phyloP scores from a whole-genome alignment of 306 rosid genomes.

The Leucaena leucocephala region DNA sequence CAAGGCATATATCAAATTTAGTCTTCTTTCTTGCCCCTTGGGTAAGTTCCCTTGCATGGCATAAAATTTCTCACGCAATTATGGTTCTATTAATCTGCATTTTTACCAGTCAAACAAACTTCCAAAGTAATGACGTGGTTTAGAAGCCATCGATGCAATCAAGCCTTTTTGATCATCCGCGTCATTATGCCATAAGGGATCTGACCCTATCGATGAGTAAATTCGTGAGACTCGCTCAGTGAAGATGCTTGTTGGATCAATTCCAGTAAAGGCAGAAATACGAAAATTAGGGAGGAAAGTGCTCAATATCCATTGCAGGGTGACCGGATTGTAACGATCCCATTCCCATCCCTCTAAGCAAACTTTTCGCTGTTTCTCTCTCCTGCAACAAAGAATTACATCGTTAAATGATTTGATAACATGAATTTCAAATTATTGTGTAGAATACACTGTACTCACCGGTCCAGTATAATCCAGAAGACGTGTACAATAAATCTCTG shows the following conservation, averaged over 20 bases:
- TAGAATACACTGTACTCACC: conserved; percentile 52
- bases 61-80: not conserved
- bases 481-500: conserved; percentile 93
- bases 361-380: conserved; percentile 87
- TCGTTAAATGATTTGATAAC: not conserved
- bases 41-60: not conserved
- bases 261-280: conserved; percentile 10
- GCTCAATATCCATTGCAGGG: conserved; percentile 84
- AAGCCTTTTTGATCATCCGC: not conserved
- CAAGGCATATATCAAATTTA: no score
- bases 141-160: not conserved
- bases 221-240: not conserved
- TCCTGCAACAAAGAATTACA: conserved; percentile 60
- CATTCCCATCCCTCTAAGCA: conserved; percentile 94
- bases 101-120: not conserved
- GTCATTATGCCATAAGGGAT: not conserved
- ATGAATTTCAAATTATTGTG: conserved; percentile 17
- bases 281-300: conserved; percentile 63
- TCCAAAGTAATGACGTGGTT: not conserved
- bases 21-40: not conserved
- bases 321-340: conserved; percentile 62
- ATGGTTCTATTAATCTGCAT: not conserved
- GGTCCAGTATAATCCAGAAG: conserved; percentile 96
- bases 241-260: not conserved
- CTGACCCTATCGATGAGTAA: not conserved